Conservation (phyloP, 768 basidiomycete species). For the Hebeloma cylindrosporum region DNA sequence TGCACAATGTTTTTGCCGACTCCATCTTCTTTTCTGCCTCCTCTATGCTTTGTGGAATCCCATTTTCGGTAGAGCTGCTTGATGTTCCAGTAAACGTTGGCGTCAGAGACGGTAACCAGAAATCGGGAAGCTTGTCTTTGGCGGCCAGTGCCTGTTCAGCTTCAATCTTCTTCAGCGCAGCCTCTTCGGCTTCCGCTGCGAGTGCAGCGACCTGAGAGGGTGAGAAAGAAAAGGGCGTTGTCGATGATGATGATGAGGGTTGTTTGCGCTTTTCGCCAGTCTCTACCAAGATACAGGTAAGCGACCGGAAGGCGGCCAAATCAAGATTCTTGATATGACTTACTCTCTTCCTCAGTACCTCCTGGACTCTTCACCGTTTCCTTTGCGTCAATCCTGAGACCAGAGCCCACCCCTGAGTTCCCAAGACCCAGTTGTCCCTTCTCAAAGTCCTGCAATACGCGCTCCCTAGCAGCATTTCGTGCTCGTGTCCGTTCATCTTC, state of each 20-base stretch:
- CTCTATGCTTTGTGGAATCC: conserved; percentile 62
- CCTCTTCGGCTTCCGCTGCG: conserved; percentile 83
- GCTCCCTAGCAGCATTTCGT: conserved; percentile 75
- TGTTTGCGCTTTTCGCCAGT: conserved; percentile 73
- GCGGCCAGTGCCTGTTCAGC: conserved; percentile 82
- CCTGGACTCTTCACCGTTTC: too few species aligned
- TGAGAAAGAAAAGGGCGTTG: conserved; percentile 65
- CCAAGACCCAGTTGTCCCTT: conserved; percentile 77
- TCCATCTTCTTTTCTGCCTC: conserved; percentile 48
- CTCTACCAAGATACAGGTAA: conserved; percentile 20
- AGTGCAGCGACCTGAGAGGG: conserved; percentile 66
- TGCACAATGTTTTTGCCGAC: conserved; percentile 87
- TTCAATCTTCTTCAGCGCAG: conserved; percentile 80
- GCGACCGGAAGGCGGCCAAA: too few species aligned
- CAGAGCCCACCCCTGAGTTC: conserved; percentile 36
- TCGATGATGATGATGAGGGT: conserved; percentile 13
- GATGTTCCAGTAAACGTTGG: conserved; percentile 68
- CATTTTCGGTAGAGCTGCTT: too few species aligned
- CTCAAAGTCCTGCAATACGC: conserved; percentile 90
- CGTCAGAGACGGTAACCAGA: conserved; percentile 94
- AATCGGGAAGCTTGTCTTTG: conserved; percentile 90
- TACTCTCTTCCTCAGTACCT: conserved; percentile 14
- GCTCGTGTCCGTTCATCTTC: conserved; percentile 75
- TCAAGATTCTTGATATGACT: background rate
- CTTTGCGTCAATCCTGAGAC: conserved; percentile 19